Conservation (phyloP, 495 filamentous ascomycete species). For the Pseudoneurospora amorphoporcata region DNA sequence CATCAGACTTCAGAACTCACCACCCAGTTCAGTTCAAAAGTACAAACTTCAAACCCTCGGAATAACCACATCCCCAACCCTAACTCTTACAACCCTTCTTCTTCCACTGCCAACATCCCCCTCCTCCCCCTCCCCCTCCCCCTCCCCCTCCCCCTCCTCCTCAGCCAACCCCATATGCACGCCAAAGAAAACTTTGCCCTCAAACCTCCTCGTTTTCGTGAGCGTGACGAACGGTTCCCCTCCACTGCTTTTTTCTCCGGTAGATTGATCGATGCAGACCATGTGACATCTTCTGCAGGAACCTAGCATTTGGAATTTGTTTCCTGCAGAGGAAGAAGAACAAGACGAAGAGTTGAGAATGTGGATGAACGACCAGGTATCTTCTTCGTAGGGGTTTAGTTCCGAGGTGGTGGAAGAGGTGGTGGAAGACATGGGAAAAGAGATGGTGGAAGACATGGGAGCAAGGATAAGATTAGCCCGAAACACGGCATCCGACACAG, state of each 20-base stretch:
- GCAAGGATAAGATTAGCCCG: conserved; percentile 63
- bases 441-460: neutral
- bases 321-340: neutral
- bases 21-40: too few species aligned
- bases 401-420: conserved; percentile 21
- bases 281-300: conserved; percentile 86
- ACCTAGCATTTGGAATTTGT: conserved; percentile 61
- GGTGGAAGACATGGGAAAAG: neutral
- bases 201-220: conserved; percentile 69
- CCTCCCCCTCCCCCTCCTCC: conserved; percentile 11
- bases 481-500: conserved; percentile 54
- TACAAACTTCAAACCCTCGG: neutral
- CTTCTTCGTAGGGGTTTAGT: conserved; percentile 38
- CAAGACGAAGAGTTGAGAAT: conserved; percentile 26
- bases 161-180: conserved; percentile 52
- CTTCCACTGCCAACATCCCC: neutral
- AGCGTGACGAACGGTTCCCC: conserved; percentile 85
- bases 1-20: too few species aligned
- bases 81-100: conserved; percentile 38
- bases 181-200: conserved; percentile 80
- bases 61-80: conserved; percentile 44
- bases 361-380: conserved; percentile 41
- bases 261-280: conserved; percentile 85
- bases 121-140: conserved; percentile 12
- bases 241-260: conserved; percentile 48